phyloP scores from a whole-genome alignment of 1,139 yeast species.

The Blastobotrys capitulatus region DNA sequence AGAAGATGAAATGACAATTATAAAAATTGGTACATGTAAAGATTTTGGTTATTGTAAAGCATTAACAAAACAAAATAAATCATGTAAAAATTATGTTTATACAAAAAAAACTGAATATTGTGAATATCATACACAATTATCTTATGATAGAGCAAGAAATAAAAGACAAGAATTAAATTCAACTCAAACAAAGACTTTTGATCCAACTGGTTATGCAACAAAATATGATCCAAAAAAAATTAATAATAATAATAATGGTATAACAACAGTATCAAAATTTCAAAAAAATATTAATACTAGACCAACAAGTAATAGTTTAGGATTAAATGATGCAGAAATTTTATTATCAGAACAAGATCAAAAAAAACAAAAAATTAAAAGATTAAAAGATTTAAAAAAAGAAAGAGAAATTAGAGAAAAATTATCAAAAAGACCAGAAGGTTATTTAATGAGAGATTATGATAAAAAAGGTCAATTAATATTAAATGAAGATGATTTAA shows the following conservation, averaged over 20 bases:
- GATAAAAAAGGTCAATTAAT: constrained; percentile 26
- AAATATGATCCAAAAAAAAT: background rate
- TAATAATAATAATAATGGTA: background rate
- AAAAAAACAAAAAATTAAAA: constrained; percentile 14
- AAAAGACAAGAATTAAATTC: constrained; percentile 66
- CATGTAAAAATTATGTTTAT: constrained; percentile 60
- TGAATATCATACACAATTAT: constrained; percentile 62
- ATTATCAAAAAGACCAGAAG: constrained; percentile 30
- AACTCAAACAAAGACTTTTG: constrained; percentile 24
- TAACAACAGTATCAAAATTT: background rate
- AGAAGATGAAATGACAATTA: constrained; percentile 41
- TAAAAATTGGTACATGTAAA: constrained; percentile 70
- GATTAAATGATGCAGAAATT: background rate
- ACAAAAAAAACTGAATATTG: constrained; percentile 51
- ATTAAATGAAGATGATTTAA: constrained; percentile 31
- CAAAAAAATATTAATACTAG: background rate
- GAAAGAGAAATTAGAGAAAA: constrained; percentile 27
- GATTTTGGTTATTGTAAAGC: constrained; percentile 68
- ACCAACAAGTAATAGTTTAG: background rate
- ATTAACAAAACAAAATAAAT: constrained; percentile 40
- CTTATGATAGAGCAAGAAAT: constrained; percentile 36
- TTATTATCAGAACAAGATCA: background rate
- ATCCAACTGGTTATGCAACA: constrained; percentile 17
- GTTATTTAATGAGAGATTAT: constrained; percentile 26
- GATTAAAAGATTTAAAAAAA: constrained; percentile 18